phyloP scores from a whole-genome alignment of 2,329 filamentous ascomycete genomes.

The Cephalotrichum gorgonifer region DNA sequence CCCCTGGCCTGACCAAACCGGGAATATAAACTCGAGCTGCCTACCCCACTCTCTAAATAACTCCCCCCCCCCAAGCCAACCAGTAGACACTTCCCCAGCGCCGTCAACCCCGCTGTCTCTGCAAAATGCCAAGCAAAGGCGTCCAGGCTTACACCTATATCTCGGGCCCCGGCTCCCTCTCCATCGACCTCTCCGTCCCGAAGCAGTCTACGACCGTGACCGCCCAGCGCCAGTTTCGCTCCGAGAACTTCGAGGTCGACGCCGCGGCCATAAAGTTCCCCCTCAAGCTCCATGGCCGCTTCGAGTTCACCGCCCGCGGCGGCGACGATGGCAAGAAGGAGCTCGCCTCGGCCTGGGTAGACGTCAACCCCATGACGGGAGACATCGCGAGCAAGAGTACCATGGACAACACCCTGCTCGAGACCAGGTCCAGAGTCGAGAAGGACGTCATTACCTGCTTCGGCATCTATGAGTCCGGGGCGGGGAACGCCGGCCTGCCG shows the following conservation, averaged over 20 bases:
- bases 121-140: conserved; percentile 29
- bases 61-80: too few species aligned
- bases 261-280: conserved; percentile 25
- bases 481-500: conserved; percentile 29
- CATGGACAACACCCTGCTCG: conserved; percentile 19
- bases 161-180: conserved; percentile 21
- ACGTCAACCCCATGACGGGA: conserved; percentile 34
- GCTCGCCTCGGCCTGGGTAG: conserved; percentile 30
- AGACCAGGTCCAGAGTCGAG: conserved; percentile 20
- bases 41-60: too few species aligned
- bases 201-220: conserved; percentile 20
- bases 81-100: not conserved
- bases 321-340: conserved; percentile 25
- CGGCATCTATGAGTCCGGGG: conserved; percentile 37
- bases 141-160: conserved; percentile 27
- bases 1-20: too few species aligned
- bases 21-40: too few species aligned
- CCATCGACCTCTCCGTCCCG: conserved; percentile 34
- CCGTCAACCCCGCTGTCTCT: not conserved
- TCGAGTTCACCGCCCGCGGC: conserved; percentile 26
- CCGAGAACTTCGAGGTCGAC: conserved; percentile 34
- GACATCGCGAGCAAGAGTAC: conserved; percentile 26
- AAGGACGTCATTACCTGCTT: conserved; percentile 29
- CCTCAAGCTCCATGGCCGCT: conserved; percentile 32
- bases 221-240: conserved; percentile 21